Base-by-base conservation (phyloP, 305 asterid genomes). In the Rubia peregrina region DNA sequence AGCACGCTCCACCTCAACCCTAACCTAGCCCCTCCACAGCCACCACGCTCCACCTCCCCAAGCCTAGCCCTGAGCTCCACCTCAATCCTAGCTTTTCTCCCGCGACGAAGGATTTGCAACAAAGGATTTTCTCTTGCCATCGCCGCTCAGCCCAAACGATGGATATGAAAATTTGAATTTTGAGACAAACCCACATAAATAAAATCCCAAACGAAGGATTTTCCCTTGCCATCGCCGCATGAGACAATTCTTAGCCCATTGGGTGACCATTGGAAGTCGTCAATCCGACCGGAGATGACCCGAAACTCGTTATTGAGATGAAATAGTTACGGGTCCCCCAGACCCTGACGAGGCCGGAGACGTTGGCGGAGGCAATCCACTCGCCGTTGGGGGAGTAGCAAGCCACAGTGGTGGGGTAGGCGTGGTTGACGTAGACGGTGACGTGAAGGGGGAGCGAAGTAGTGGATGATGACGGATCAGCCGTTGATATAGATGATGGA, bases 351-450 rank as follows among this genome's bases (percentile, higher is more conserved):
- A 83, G 76, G 9, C 96, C 96, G 3, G 98, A 90, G 7, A 90
- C 92, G 80, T 93, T 96, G 24, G 89, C 96, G 6, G 97, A 93
- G 41, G 98, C 98, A 86, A 93, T 88, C 97, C 98, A 93, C 71
- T 93, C 98, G 3, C 98, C 96, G 62, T 90, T 88, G 24, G 97
- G 98, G 1, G 96, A 93, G 84, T 80, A 90, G 2, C 96, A 81
- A 9, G 98, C 98, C 7, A 93, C 95, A 67, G 97, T 93, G 17
- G 90, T 89, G 1, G 91, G 95, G 74, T 93, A 90, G 17, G 85
- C 90, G 77, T 90, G 97, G 56, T 89, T 97, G 0, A 89, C 96
- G 80, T n/a, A n/a, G n/a, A n/a, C n/a, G n/a, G 80, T 65, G 49
- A 89, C 89, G 69, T 91, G 86, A 78, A 93, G 77, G 9, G 98